phyloP scores from a whole-genome alignment of 2,329 filamentous ascomycete genomes.

The Xylariaceae sp. region DNA sequence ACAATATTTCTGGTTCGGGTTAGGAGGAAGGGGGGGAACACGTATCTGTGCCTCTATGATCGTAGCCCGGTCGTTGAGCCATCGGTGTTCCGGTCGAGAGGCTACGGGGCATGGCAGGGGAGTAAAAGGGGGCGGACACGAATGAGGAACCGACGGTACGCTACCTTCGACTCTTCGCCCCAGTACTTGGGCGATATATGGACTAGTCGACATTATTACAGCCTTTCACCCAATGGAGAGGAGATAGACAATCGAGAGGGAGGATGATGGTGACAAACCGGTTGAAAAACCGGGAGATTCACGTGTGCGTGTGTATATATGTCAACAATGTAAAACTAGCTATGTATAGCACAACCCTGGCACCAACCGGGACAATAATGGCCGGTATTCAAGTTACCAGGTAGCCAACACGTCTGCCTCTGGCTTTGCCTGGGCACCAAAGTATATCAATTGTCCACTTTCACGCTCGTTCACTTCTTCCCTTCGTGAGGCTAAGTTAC shows the following conservation, averaged over 20 bases:
- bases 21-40: no score
- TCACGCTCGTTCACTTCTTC: background rate
- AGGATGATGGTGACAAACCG: background rate
- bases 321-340: constrained; percentile 20
- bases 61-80: background rate
- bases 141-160: background rate
- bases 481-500: background rate
- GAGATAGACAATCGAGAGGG: background rate
- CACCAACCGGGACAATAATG: background rate
- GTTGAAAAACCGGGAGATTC: background rate
- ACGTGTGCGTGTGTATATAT: constrained; percentile 10
- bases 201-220: background rate
- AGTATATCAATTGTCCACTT: background rate
- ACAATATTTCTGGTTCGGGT: no score
- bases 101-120: background rate
- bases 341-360: constrained; percentile 12
- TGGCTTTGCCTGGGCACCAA: background rate
- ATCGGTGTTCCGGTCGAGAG: background rate
- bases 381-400: constrained; percentile 9
- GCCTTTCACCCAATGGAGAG: background rate
- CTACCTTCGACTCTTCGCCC: background rate
- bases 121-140: background rate
- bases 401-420: background rate
- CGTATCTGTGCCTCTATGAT: no score
- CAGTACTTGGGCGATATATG: background rate